Evolutionary conservation across 768 basidiomycete genomes (phyloP).

Genomic region (Boletus tylopilopsis): DNA sequence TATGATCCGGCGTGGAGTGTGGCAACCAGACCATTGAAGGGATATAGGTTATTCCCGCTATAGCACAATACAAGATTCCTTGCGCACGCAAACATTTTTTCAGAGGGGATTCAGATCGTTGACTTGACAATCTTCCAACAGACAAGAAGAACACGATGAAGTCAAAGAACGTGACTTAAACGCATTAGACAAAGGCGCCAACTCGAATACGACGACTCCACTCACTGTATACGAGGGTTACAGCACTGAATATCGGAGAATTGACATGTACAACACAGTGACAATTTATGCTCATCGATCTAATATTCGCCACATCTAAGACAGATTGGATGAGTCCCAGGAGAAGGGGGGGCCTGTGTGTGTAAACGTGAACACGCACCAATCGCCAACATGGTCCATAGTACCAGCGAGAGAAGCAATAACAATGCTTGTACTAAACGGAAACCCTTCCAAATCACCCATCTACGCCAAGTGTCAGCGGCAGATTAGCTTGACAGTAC

Average conservation of each 20-base stretch:
- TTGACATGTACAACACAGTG: neutral
- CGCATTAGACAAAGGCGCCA: neutral
- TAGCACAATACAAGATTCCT: slow-evolving; percentile 14
- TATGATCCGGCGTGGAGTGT: neutral
- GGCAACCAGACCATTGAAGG: slow-evolving; percentile 1
- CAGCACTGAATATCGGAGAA: neutral
- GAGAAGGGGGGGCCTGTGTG: neutral
- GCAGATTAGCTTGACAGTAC: neutral
- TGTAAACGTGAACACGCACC: slow-evolving; percentile 5
- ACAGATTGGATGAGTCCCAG: neutral
- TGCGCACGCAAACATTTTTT: slow-evolving; percentile 15
- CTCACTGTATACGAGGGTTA: slow-evolving; percentile 15
- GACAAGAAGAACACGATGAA: slow-evolving; percentile 18
- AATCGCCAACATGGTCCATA: slow-evolving; percentile 13
- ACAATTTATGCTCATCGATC: neutral
- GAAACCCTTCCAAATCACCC: slow-evolving; percentile 23
- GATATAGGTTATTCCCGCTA: slow-evolving; percentile 14
- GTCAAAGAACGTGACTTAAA: slow-evolving; percentile 16
- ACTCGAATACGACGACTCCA: neutral
- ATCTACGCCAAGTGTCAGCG: slow-evolving; percentile 10
- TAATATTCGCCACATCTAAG: slow-evolving; percentile 3
- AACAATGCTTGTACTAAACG: slow-evolving; percentile 11
- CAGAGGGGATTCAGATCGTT: slow-evolving; percentile 9
- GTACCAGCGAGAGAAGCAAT: slow-evolving; percentile 12
- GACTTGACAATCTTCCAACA: slow-evolving; percentile 12